Evolutionary conservation across 2,329 filamentous ascomycete species (phyloP).

Genomic region (Colletotrichum musae): DNA sequence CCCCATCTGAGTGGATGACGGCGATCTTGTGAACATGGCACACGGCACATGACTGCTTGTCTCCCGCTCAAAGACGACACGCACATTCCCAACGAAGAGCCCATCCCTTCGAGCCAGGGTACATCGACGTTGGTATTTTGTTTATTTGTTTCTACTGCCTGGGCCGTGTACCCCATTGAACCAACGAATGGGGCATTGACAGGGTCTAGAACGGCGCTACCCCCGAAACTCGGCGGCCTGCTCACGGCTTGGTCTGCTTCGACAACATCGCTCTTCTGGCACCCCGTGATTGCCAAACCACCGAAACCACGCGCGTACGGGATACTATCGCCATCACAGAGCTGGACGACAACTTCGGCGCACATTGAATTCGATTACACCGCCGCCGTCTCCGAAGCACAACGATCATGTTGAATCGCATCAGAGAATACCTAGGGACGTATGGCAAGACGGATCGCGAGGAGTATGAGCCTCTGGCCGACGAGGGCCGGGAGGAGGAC

Average conservation of each 20-base stretch:
- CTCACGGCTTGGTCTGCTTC: neutral
- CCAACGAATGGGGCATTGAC: constrained; percentile 11
- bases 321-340: neutral
- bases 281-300: neutral
- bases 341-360: neutral
- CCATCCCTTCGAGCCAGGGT: neutral
- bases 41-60: constrained; percentile 38
- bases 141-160: neutral
- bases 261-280: neutral
- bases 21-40: constrained; percentile 33
- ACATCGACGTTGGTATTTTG: neutral
- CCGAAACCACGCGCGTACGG: neutral
- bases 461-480: constrained; percentile 47
- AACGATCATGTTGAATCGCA: constrained; percentile 34
- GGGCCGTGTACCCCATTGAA: neutral
- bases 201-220: constrained; percentile 12
- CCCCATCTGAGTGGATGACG: constrained; percentile 35
- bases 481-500: constrained; percentile 47
- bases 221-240: constrained; percentile 10
- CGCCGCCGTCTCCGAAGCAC: neutral
- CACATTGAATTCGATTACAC: neutral
- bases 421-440: constrained; percentile 33
- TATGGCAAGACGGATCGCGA: constrained; percentile 36
- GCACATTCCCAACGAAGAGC: neutral
- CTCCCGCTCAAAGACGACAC: constrained; percentile 12